Conservation (phyloP, 345 rosid genomes). For the Draba incana region DNA sequence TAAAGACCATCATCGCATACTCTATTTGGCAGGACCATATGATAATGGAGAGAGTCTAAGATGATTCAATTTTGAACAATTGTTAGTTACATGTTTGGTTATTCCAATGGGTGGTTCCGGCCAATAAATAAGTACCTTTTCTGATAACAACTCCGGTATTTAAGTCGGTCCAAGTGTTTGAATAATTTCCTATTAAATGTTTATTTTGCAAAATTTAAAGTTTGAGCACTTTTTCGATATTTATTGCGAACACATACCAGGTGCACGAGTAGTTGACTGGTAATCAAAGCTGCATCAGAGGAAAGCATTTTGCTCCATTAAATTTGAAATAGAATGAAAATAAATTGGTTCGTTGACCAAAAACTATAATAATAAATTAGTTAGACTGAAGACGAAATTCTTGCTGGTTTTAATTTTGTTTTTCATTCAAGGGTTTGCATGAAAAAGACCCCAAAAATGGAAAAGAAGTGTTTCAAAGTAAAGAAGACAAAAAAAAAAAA, state of each 20-base stretch:
- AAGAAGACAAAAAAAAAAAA: too few relatives aligned
- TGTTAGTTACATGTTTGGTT: not conserved
- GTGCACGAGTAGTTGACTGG: conserved; percentile 40
- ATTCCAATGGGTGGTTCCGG: conserved; percentile 30
- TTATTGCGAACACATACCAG: conserved; percentile 43
- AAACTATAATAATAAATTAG: conserved; percentile 1
- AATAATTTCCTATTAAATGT: not conserved
- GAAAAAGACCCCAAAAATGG: too few relatives aligned
- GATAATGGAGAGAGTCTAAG: not conserved
- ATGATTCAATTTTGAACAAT: not conserved
- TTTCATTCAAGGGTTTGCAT: too few relatives aligned
- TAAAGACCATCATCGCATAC: not conserved
- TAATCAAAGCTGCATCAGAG: conserved; percentile 31
- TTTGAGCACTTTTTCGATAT: conserved; percentile 25
- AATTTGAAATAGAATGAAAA: not conserved
- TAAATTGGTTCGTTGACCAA: conserved; percentile 17
- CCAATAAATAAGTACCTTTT: conserved; percentile 35
- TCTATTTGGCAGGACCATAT: not conserved
- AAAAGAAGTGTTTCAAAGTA: too few relatives aligned
- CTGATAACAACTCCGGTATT: conserved; percentile 28
- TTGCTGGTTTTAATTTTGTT: too few relatives aligned
- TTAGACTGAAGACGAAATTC: conserved; percentile 22
- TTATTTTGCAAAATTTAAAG: not conserved
- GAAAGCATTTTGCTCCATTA: conserved; percentile 9
- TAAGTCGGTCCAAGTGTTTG: conserved; percentile 40